Evolutionary conservation across 768 basidiomycete species (phyloP), one percentile per base, ranked within the genome.

Genomic region (Mycena floridula): DNA sequence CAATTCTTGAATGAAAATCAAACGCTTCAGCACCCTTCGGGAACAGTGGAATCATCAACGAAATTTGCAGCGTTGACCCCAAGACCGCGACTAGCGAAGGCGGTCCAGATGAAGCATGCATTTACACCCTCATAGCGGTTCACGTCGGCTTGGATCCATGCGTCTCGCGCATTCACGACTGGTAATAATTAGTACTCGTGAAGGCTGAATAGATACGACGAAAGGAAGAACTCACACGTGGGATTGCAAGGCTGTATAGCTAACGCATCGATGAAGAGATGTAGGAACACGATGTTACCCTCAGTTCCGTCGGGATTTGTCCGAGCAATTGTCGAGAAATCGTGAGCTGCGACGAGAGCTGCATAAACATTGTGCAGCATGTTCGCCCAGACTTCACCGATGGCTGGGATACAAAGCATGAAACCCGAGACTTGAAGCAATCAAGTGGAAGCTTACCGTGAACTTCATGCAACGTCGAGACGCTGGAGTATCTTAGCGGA

Each of bases 251-350:
- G 69, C 48, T 76, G 72, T 18, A 77, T 52, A 13, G 68, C 53
- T 15, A 79, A 64, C 0, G 72, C 62, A 52, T 73, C 73, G 38
- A 78, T 63, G 57, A 79, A 70, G 18, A 76, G 64, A 47, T 72
- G 72, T 46, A 77, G 60, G 63, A 63, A 78, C 5, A 77, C 66
- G 21, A 71, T 60, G 51, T 78, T 77, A n/a, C 78, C 78, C 42
- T 61, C 66, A 0, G 52, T 49, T 12, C 63, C 61, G 9, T 59
- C 55, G 1, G 73, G 62, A 51, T 76, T 64, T 2, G 70, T 72
- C 38, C 59, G 49, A 15, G 71, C 68, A 7, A 61, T 63, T 0
- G 51, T 28, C 3, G 66, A 65, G 46, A 64, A 72, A 0, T 69
- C 70, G 37, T 57, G 61, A 7, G 56, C 56, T 0, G 22, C 49